Conservation (phyloP, 768 basidiomycete species). For the Pluteus cervinus region DNA sequence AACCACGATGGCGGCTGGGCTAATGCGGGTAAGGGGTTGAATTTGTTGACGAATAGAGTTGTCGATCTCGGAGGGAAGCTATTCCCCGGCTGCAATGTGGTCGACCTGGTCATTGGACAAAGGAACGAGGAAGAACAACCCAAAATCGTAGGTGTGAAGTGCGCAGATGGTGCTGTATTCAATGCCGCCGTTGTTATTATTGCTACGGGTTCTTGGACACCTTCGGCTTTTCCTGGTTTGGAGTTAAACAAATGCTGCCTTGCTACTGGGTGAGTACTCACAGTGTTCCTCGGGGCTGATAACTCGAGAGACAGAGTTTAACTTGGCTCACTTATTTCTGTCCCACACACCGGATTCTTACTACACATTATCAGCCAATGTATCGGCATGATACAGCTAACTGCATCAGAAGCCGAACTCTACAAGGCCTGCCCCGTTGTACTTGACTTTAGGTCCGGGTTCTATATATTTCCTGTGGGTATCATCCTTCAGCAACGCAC, state of each 20-base stretch:
- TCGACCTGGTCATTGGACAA: conserved; percentile 41
- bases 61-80: conserved; percentile 54
- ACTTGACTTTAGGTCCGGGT: conserved; percentile 66
- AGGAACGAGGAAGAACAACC: conserved; percentile 23
- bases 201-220: conserved; percentile 82
- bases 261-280: conserved; percentile 74
- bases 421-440: conserved; percentile 67
- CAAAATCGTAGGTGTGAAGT: conserved; percentile 53
- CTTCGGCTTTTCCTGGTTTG: conserved; percentile 64
- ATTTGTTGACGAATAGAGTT: conserved; percentile 49
- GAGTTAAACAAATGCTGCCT: conserved; percentile 44
- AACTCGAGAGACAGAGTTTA: conserved; percentile 3
- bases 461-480: conserved; percentile 80
- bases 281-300: not conserved
- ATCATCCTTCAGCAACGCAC: conserved; percentile 1
- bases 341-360: too few relatives aligned
- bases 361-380: conserved; percentile 59
- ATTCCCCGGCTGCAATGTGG: conserved; percentile 49
- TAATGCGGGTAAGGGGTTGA: conserved; percentile 63
- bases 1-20: conserved; percentile 86
- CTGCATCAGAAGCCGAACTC: conserved; percentile 51
- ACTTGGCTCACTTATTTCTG: too few relatives aligned
- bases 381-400: conserved; percentile 74
- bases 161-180: conserved; percentile 50
- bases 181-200: conserved; percentile 60